Evolutionary conservation across 2,329 filamentous ascomycete genomes (phyloP).

Genomic region (Fusarium protoensiforme): DNA sequence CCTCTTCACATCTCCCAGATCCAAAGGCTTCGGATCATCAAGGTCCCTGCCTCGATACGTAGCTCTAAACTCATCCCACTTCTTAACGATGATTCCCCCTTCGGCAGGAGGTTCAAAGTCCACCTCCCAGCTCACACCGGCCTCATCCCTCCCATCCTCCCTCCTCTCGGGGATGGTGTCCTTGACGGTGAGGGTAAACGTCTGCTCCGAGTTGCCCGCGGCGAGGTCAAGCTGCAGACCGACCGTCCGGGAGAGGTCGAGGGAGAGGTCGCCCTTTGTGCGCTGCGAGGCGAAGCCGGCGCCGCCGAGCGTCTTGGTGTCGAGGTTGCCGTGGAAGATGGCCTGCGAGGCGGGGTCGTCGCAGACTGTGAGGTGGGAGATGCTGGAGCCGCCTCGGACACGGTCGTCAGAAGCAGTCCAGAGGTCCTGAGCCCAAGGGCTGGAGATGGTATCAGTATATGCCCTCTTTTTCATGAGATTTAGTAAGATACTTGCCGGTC

Average conservation of each 20-base stretch:
- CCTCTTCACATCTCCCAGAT: constrained; percentile 70
- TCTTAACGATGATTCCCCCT: constrained; percentile 61
- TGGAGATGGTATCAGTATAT: constrained; percentile 44
- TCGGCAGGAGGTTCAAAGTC: constrained; percentile 63
- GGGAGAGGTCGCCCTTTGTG: constrained; percentile 67
- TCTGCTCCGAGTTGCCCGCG: constrained; percentile 67
- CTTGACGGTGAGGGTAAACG: constrained; percentile 81
- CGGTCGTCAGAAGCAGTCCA: constrained; percentile 81
- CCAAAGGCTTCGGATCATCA: constrained; percentile 68
- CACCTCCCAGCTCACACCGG: constrained; percentile 79
- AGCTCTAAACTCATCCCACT: constrained; percentile 73
- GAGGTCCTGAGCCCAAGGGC: constrained; percentile 66
- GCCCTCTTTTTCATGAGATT: not conserved
- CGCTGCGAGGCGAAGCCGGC: constrained; percentile 86
- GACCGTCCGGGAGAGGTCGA: constrained; percentile 72
- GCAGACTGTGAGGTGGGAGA: constrained; percentile 58
- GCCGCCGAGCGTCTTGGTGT: constrained; percentile 79
- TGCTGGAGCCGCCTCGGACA: constrained; percentile 79
- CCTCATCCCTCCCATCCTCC: constrained; percentile 76
- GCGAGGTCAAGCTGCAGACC: constrained; percentile 67
- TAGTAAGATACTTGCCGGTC: constrained; percentile 44
- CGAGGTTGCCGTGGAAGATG: constrained; percentile 75
- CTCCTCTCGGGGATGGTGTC: constrained; percentile 69
- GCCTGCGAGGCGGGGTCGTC: constrained; percentile 49
- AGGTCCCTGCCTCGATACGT: constrained; percentile 79